Evolutionary conservation across 495 filamentous ascomycete genomes (phyloP).

Genomic region (Tuber aestivum): DNA sequence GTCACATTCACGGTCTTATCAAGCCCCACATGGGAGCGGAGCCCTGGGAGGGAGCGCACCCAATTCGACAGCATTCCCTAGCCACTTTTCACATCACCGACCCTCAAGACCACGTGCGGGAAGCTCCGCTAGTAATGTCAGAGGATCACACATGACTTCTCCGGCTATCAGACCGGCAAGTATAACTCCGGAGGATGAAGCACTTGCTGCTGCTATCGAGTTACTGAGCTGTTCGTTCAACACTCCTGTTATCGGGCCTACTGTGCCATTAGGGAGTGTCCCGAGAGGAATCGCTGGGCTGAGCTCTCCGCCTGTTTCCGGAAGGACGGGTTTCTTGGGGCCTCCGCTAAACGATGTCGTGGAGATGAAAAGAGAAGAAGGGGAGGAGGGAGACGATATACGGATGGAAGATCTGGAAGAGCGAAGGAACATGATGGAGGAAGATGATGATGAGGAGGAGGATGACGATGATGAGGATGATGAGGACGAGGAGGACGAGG

Average conservation of each 20-base stretch:
- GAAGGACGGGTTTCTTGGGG: conserved; percentile 39
- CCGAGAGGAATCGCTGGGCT: conserved; percentile 52
- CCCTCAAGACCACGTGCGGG: conserved; percentile 46
- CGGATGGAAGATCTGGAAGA: conserved; percentile 43
- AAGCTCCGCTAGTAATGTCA: conserved; percentile 46
- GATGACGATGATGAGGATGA: conserved; percentile 49
- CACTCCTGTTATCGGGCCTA: conserved; percentile 59
- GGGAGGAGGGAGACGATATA: conserved; percentile 42
- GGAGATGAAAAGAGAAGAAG: conserved; percentile 32
- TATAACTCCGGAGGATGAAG: conserved; percentile 59
- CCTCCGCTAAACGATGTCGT: conserved; percentile 38
- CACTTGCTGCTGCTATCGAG: conserved; percentile 82
- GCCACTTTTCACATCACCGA: conserved; percentile 32
- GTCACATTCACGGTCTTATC: conserved; percentile 37
- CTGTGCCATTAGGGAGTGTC: conserved; percentile 60
- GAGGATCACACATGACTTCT: conserved; percentile 15
- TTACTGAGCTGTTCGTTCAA: conserved; percentile 84
- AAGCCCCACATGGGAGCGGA: conserved; percentile 21
- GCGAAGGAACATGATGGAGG: conserved; percentile 52
- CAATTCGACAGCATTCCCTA: conserved; percentile 35
- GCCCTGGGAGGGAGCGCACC: conserved; percentile 41
- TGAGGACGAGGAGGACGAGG: conserved; percentile 64
- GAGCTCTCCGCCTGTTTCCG: conserved; percentile 46
- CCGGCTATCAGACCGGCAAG: conserved; percentile 27
- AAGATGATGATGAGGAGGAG: conserved; percentile 51